These are phyloP conservation scores for Tuber calosporum DNA, from an alignment of 495 filamentous ascomycete genomes.

Conservation along the genomic window DNA sequence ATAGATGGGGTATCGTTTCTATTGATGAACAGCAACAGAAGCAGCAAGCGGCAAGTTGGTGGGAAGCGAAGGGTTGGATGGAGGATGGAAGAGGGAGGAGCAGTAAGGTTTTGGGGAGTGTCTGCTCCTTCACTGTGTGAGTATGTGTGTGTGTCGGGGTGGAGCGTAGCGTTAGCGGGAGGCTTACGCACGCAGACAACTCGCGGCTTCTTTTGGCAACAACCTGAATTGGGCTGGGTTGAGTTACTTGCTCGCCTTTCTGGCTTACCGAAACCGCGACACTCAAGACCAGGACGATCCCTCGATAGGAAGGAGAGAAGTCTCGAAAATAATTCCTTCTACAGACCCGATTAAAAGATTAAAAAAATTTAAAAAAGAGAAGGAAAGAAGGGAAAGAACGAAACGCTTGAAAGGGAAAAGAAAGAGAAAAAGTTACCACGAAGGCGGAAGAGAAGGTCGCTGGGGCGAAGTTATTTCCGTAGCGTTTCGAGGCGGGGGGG, in stretches of 20 bases:
- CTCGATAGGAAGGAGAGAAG: not conserved
- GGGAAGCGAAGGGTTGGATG: constrained; percentile 7
- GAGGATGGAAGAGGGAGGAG: constrained; percentile 2
- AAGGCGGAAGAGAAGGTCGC: not conserved
- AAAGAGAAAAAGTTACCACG: not conserved
- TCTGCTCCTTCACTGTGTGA: constrained; percentile 2
- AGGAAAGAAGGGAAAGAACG: not conserved
- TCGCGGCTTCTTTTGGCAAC: constrained; percentile 6
- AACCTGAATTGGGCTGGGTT: not conserved
- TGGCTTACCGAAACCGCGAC: not conserved
- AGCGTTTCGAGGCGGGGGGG: constrained; percentile 3
- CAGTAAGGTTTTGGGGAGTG: constrained; percentile 1
- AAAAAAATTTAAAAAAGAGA: not conserved
- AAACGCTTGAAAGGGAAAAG: not conserved
- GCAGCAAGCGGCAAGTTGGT: not conserved
- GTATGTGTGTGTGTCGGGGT: not conserved
- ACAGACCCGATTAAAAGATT: not conserved
- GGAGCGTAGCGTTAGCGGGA: constrained; percentile 7
- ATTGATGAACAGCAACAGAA: constrained; percentile 12
- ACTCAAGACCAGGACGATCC: not conserved
- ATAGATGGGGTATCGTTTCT: constrained; percentile 13
- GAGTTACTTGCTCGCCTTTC: not conserved
- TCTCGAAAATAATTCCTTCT: not conserved
- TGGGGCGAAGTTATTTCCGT: constrained; percentile 1
- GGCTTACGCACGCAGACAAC: constrained; percentile 4